Evolutionary conservation across 768 basidiomycete species (phyloP), one percentile per base, ranked within the genome.

Genomic region (Leccinum longicurvipes): DNA sequence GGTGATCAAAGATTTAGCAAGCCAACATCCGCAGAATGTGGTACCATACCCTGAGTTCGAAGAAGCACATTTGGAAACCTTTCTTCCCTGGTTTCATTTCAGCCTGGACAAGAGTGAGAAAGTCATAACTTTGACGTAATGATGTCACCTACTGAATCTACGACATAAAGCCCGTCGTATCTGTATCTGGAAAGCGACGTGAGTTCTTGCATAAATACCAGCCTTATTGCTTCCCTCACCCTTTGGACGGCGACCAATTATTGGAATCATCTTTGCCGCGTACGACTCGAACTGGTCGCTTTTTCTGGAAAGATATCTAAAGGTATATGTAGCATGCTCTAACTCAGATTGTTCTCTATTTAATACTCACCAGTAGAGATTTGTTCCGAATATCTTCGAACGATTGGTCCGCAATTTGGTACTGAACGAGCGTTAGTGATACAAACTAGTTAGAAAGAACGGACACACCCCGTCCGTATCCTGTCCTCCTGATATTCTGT

Each of bases 241-340:
- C 72, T 19, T 19, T 11, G 1, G 19, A 0, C 0, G 70, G 70
- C 4, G 72, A 41, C 32, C 66, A 71, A 49, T 17, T 24, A 34
- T 45, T 67, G 1, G n/a, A 4, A 0, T 28, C 11, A 19, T 46
- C 63, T 24, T 23, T 61, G 23, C 76, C 76, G n/a, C 76, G 67
- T 27, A 76, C 44, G 11, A 77, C 76, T 42, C 76, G 71, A 1
- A 77, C 73, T 0, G 74, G 76, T 17, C 61, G 63, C 29, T 55
- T 62, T 1, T 64, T 74, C 17, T 52, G 0, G 19, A 2, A 51
- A 4, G 76, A 76, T 11, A 71, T 47, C 72, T 77, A 42, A 32
- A 15, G 47, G 21, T 14, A 48, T 12, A 39, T 59, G 19, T 58
- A 36, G 12, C 29, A 47, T 15, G 4, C 19, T 3, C 2, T 21